Base-by-base conservation (phyloP, 2,329 filamentous ascomycete genomes). In the Cercospora nicotianae region DNA sequence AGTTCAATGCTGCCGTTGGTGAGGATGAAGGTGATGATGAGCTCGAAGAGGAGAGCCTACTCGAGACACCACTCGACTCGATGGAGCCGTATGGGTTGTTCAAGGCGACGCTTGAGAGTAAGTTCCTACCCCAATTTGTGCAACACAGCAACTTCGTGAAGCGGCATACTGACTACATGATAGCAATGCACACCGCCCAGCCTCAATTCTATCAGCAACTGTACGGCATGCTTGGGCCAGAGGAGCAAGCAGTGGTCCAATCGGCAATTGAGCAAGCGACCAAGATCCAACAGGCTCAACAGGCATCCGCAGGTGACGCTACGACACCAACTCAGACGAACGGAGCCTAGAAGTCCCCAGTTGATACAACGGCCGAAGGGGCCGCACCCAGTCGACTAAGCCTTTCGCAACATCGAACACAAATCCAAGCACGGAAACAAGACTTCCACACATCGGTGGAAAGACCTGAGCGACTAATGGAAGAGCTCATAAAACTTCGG, bases 41-140 rank as follows among this genome's bases (percentile, higher is more conserved):
- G 57, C 88, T 96, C 18, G 94, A 98, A 79, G 95, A 98, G 75
- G 94, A 94, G 78, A 91, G 92, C 67, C 84, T 98, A 62, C 87
- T 99, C 2, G 95, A 99, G 80, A 96, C 94, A 12, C 94, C 94
- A 16, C 85, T 99, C 26, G 95, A 99, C 80, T 95, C 95, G 82
- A 86, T 99, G 70, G 95, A 99, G 81, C 94, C 94, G 2, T 99
- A 99, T 77, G 87, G 90, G 77, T 84, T 97, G 70, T 97, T 99
- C 86, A 91, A 93, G 78, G 85, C 87, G 69, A 90, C 92, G 18
- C 83, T 64, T 58, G 62, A 64, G 48, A 64, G 62, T 98, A 72
- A 64, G 62, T 64, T 18, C 5, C 23, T 1, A 36, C 12, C 42
- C 36, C 36, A 39, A 16, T 23, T 23, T 57, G 45, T n/a, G 26